phyloP scores from a whole-genome alignment of 371 early-diverging fungal species.

The Haplosporangium sp. region DNA sequence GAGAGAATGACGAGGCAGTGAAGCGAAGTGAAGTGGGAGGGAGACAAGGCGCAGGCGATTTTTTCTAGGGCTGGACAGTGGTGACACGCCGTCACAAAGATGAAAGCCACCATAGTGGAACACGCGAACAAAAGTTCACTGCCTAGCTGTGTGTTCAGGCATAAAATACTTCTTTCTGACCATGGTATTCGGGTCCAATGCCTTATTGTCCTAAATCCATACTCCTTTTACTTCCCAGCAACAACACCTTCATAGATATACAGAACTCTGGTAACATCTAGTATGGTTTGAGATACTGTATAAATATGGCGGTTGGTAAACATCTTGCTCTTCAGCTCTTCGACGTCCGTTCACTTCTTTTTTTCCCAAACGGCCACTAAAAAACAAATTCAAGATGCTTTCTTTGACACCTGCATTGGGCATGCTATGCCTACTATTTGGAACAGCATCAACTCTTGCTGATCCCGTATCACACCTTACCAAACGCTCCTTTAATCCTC shows the following conservation, averaged over 20 bases:
- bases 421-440: constrained; percentile 18
- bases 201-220: not conserved
- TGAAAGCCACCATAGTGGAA: not conserved
- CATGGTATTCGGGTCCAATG: not conserved
- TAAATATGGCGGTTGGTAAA: no score
- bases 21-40: not conserved
- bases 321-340: no score
- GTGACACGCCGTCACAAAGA: constrained; percentile 5
- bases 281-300: not conserved
- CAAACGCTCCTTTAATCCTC: constrained; percentile 21
- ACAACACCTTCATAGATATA: not conserved
- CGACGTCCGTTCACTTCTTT: not conserved
- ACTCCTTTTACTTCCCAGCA: not conserved
- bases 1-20: not conserved
- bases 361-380: not conserved
- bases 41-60: constrained; percentile 23
- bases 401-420: constrained; percentile 11
- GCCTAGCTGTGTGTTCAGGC: not conserved
- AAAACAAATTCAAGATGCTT: constrained; percentile 13
- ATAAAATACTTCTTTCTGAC: not conserved
- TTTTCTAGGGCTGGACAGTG: not conserved
- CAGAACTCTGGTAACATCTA: no score
- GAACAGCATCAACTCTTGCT: constrained; percentile 1
- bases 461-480: constrained; percentile 4
- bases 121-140: no score